Base-by-base conservation (phyloP, 441 rosid genomes). In the Euphorbia schlechtendalii region DNA sequence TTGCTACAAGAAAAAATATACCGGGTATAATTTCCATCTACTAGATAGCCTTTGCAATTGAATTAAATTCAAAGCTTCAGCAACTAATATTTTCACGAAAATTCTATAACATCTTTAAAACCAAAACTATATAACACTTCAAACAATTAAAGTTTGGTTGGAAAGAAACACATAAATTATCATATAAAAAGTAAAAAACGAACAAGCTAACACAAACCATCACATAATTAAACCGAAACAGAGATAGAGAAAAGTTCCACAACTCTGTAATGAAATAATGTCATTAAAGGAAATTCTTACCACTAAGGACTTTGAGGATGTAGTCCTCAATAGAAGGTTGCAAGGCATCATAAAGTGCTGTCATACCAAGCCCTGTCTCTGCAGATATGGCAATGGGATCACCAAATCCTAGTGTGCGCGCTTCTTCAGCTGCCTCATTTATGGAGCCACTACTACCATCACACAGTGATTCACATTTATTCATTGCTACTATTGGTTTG, bases 351-450 rank as follows among this genome's bases (percentile, higher is more conserved):
- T 83, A 84, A 62, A 93, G 96, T 65, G 85, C 77, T 3, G 81
- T 82, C 97, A 90, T 88, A 63, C 99, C 97, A 22, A 90, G 81
- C 58, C 99, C 99, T 7, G 99, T 90, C 81, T 93, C 99, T 0
- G 99, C 96, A 61, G 97, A 90, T 61, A 93, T 83, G 58, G 96
- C 92, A 62, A 86, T 86, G 28, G 97, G 93, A 45, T 88, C 88
- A 14, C 99, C 93, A 76, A 90, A 93, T 59, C 99, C 97, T 30
- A 93, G 76, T 43, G 56, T 73, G 27, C 73, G 80, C 34, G 83
- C 84, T 64, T 93, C 97, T 27, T 82, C 80, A 66, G 86, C 79
- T 66, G 84, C 86, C 54, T 83, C 85, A 71, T 76, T 46, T 71
- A 93, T 85, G 71, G 89, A 80, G 46, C 80, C n/a, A n/a, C n/a